Conservation (phyloP, 441 rosid species). For the Populus hybrid region DNA sequence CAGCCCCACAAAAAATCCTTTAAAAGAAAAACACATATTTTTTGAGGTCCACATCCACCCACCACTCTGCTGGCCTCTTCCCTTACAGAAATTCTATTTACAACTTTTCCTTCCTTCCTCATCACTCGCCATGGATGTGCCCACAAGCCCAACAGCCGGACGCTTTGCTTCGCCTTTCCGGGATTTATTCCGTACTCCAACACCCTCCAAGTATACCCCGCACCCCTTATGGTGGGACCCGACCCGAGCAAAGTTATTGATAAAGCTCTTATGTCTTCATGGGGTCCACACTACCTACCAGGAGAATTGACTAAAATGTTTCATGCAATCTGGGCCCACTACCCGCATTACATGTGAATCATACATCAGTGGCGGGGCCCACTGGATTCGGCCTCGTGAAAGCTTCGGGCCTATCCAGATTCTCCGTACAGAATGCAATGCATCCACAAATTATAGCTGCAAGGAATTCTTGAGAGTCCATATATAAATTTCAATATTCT, state of each 20-base stretch:
- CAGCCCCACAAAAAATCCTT: conserved; percentile 3
- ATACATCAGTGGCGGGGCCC: not conserved
- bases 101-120: not conserved
- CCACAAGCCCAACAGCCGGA: not conserved
- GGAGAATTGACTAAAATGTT: not conserved
- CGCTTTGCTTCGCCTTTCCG: not conserved
- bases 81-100: not conserved
- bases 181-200: not conserved
- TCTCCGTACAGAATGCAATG: not conserved
- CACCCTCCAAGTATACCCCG: not conserved
- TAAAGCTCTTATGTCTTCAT: not conserved
- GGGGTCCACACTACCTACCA: not conserved
- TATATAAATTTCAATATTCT: no score
- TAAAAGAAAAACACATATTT: not conserved
- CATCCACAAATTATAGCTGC: not conserved
- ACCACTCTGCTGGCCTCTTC: not conserved
- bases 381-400: not conserved
- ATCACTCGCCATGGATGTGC: not conserved
- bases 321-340: not conserved
- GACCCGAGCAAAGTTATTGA: not conserved
- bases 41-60: conserved; percentile 13
- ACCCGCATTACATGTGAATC: not conserved
- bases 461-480: no score
- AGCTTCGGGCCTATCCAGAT: not conserved
- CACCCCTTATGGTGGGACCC: not conserved